Evolutionary conservation across 78 protist genomes (phyloP), one percentile per base, ranked within the genome.

Genomic region (Trichosphaerium sp.): DNA sequence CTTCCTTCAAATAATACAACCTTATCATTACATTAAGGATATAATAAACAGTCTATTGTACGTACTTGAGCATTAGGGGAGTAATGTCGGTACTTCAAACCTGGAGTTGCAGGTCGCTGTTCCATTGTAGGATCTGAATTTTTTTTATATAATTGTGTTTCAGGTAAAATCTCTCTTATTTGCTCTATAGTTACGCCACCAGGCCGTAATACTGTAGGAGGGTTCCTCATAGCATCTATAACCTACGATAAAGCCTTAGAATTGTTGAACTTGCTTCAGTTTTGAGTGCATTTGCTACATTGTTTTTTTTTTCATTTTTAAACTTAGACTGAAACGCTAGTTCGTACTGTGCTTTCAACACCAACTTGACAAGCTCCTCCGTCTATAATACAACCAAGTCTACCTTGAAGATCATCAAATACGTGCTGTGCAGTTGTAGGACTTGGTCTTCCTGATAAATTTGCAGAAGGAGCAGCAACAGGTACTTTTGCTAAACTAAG

Each of bases 391-490:
- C 60, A 23, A n/a, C 11, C 59, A 6, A 10, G 29, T n/a, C 10
- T 31, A 21, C 69, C 69, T 7, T 47, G 25, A 6, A 74, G 26
- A 63, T 74, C 80, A 42, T 74, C 80, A 29, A 37, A 63, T 11
- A 74, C 80, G 61, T 74, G 80, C 1, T 48, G 43, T 14, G 80
- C 71, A 3, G 34, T 39, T 8, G 80, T 74, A 8, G 80, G 80
- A 25, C 64, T 48, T 4, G 67, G 75, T 39, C 67, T 73, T 23
- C 80, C 80, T 29, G 67, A 74, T 51, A 73, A 38, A 74, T 74
- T 74, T 21, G 80, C 80, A 15, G 52, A 31, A 26, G 80, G 80
- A 44, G 80, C 80, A 2, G 80, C 80, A 52, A 74, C 67, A 18
- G 80, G 80, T 26, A 32, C 12, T n/a, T n/a, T n/a, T n/a, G n/a